A percentile compares a stretch with the other conserved stretches of the same genome.
Evolutionary conservation across 345 rosid genomes (phyloP).

Genomic region (Citrus maxima): DNA sequence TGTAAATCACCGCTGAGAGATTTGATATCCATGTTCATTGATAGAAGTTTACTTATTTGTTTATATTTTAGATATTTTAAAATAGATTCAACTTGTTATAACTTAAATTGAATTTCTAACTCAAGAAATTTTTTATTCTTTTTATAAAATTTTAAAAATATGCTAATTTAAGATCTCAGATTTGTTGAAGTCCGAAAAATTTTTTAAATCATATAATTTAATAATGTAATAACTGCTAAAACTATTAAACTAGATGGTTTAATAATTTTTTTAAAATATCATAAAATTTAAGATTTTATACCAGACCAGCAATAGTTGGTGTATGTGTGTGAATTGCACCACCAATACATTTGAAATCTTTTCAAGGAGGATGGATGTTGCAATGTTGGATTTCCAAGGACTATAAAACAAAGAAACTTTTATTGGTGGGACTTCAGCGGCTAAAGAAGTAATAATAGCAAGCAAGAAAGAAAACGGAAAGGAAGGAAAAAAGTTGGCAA

Average conservation of each 20-base stretch:
- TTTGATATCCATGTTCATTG: background rate
- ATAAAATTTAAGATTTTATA: too few species aligned
- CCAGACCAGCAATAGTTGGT: too few species aligned
- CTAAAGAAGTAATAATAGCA: slow-evolving; percentile 38
- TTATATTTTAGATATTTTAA: background rate
- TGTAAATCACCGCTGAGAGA: background rate
- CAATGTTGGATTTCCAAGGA: slow-evolving; percentile 7
- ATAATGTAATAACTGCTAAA: too few species aligned
- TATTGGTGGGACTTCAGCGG: slow-evolving; percentile 28
- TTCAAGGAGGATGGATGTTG: background rate
- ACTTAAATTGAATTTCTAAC: too few species aligned
- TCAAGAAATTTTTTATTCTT: background rate
- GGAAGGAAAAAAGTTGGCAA: slow-evolving; percentile 30
- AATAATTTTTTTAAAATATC: too few species aligned
- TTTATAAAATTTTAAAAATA: too few species aligned
- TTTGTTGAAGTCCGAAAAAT: fast-evolving
- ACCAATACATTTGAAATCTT: background rate
- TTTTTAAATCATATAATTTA: too few species aligned
- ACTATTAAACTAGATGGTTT: fast-evolving
- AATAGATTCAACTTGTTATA: too few species aligned
- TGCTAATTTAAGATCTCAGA: too few species aligned
- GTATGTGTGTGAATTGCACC: too few species aligned
- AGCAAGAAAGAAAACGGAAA: slow-evolving; percentile 30
- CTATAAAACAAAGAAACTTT: slow-evolving; percentile 30
- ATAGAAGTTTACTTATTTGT: background rate